phyloP scores from a whole-genome alignment of 73 alveolate genomes.

The Paramecium primaurelia region DNA sequence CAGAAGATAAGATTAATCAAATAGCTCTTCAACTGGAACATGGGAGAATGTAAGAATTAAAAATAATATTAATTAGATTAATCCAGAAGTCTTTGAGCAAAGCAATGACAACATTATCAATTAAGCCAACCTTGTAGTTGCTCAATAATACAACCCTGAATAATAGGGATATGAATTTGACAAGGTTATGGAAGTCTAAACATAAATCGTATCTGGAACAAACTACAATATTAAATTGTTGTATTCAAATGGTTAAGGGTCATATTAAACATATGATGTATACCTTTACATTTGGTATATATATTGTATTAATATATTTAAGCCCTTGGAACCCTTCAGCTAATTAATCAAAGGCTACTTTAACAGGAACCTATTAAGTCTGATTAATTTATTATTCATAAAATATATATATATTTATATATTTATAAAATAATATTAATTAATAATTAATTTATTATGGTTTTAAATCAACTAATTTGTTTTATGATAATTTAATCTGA shows the following conservation, averaged over 20 bases:
- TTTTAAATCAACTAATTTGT: no score
- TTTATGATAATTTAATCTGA: no score
- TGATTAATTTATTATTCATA: background rate
- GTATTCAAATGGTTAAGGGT: background rate
- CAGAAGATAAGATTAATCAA: background rate
- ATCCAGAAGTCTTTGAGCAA: background rate
- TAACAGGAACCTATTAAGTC: background rate
- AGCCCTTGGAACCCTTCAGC: slow-evolving; percentile 18
- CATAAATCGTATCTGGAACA: slow-evolving; percentile 1
- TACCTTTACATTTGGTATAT: background rate
- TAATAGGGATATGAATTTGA: background rate
- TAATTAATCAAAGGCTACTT: background rate
- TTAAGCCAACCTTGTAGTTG: background rate
- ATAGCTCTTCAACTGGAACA: background rate
- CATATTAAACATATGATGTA: background rate
- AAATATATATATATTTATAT: background rate
- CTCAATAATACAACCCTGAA: background rate
- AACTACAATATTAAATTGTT: background rate
- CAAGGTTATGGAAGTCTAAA: background rate
- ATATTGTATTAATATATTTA: background rate
- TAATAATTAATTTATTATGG: no score
- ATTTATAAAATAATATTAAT: no score
- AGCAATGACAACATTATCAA: background rate
- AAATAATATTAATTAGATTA: background rate
- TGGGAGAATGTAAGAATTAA: background rate